These are phyloP conservation scores for Tetradesmus obliquus DNA, from an alignment of 139 green algal genomes.

Conservation along the genomic window DNA sequence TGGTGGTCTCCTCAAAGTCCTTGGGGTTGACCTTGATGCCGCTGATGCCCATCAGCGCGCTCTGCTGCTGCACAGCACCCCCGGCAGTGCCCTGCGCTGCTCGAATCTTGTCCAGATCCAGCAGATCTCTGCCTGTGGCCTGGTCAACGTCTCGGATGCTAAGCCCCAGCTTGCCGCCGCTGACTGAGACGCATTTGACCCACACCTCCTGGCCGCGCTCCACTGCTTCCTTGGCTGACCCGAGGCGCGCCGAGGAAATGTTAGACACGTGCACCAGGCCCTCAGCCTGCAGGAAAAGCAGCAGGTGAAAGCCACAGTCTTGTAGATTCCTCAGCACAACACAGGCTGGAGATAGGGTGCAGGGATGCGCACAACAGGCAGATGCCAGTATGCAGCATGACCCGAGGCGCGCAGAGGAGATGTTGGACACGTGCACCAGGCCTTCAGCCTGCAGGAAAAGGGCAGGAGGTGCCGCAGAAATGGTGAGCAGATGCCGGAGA, in stretches of 20 bases:
- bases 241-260: slow-evolving; percentile 79
- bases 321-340: too few species aligned
- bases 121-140: slow-evolving; percentile 37
- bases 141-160: slow-evolving; percentile 98
- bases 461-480: not conserved
- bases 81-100: slow-evolving; percentile 26
- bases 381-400: slow-evolving; percentile 16
- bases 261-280: slow-evolving; percentile 95
- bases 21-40: slow-evolving; percentile 80
- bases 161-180: slow-evolving; percentile 78
- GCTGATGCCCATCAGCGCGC: slow-evolving; percentile 80
- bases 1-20: slow-evolving; percentile 56
- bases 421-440: slow-evolving; percentile 94
- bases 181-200: slow-evolving; percentile 84
- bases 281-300: slow-evolving; percentile 68
- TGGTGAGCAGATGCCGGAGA: too few species aligned
- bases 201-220: slow-evolving; percentile 83
- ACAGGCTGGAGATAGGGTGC: not conserved
- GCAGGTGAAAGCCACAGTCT: not conserved
- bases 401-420: slow-evolving; percentile 74
- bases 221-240: slow-evolving; percentile 82
- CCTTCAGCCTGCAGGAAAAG: slow-evolving; percentile 77
- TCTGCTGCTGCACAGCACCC: slow-evolving; percentile 18
- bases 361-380: not conserved
- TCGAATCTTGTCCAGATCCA: slow-evolving; percentile 29